phyloP scores from a whole-genome alignment of 345 rosid species.

The Brassica nigra region DNA sequence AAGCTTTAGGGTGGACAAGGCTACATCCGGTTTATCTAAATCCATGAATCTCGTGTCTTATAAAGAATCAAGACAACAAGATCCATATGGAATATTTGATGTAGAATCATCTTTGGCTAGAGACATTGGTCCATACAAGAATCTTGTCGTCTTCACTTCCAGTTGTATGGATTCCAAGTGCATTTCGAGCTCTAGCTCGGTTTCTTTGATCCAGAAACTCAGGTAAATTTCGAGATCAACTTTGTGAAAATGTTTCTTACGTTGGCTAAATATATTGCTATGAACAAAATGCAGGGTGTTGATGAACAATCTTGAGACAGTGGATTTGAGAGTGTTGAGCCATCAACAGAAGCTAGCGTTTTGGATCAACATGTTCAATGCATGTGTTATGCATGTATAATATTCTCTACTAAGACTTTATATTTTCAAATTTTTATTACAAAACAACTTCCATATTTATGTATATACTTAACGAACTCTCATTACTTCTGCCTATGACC shows the following conservation, averaged over 20 bases:
- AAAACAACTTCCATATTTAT: neutral
- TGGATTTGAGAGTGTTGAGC: constrained; percentile 64
- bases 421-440: neutral
- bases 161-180: constrained; percentile 80
- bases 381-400: constrained; percentile 96
- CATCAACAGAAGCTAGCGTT: constrained; percentile 85
- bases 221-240: constrained; percentile 55
- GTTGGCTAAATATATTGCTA: neutral
- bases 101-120: constrained; percentile 78
- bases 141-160: constrained; percentile 78
- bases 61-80: constrained; percentile 82
- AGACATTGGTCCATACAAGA: constrained; percentile 89
- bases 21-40: constrained; percentile 49
- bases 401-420: constrained; percentile 39
- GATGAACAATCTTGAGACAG: constrained; percentile 71
- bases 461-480: neutral
- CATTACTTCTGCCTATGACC: constrained; percentile 11
- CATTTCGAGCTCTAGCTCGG: constrained; percentile 75
- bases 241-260: constrained; percentile 35
- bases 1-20: constrained; percentile 68
- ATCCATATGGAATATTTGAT: constrained; percentile 80
- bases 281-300: constrained; percentile 56
- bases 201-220: constrained; percentile 69
- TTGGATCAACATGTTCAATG: constrained; percentile 99
- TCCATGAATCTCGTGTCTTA: constrained; percentile 49